These are phyloP conservation scores for Hymenoscyphus fructigenus DNA, from an alignment of 2,329 filamentous ascomycete genomes.

Conservation along the genomic window DNA sequence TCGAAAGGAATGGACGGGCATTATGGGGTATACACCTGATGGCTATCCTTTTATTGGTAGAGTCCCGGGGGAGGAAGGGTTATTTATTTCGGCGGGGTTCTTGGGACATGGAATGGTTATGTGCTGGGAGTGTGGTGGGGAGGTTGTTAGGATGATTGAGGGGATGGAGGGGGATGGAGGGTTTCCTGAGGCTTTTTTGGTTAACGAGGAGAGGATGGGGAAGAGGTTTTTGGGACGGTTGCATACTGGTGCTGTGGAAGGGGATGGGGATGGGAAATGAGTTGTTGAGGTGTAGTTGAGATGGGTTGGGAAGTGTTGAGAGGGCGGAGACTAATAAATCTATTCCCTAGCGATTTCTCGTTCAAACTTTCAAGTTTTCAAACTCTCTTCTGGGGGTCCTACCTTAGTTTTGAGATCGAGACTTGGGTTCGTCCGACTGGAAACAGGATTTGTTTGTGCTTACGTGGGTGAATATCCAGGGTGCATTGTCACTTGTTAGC, in stretches of 20 bases:
- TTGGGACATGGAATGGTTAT: constrained; percentile 33
- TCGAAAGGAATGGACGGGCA: constrained; percentile 52
- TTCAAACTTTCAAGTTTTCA: no score
- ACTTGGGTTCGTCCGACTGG: no score
- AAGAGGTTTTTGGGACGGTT: constrained; percentile 34
- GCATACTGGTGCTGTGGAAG: background rate
- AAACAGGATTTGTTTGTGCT: no score
- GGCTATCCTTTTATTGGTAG: constrained; percentile 52
- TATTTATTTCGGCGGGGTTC: constrained; percentile 32
- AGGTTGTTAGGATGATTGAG: constrained; percentile 24
- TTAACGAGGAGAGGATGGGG: constrained; percentile 46
- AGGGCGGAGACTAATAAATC: no score
- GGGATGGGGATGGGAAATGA: background rate
- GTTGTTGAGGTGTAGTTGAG: background rate
- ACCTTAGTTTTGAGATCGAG: no score
- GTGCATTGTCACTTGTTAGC: no score
- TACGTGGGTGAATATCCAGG: no score
- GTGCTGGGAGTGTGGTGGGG: constrained; percentile 27
- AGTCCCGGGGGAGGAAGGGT: constrained; percentile 41
- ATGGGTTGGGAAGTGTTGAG: background rate
- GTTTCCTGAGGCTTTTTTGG: constrained; percentile 42
- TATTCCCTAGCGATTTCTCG: no score
- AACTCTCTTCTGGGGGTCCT: no score
- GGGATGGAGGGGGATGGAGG: constrained; percentile 12
- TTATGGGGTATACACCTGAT: constrained; percentile 57